Base-by-base conservation (phyloP, 176 grass and related monocot species). In the Phoenix dactylifera region DNA sequence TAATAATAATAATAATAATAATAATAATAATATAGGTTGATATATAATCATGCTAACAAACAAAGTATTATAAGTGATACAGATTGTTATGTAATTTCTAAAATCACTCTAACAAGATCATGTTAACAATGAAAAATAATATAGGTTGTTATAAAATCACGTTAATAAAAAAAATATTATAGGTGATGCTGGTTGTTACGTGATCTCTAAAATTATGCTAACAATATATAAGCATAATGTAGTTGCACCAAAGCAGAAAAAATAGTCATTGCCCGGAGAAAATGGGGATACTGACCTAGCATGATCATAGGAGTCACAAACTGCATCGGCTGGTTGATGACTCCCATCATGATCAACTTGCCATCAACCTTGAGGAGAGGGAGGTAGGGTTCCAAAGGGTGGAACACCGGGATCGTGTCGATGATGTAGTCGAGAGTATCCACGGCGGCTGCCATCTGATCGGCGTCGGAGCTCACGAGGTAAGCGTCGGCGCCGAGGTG, bases 341-440 rank as follows among this genome's bases (percentile, higher is more conserved):
- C 93, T 60, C 93, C 93, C 64, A 86, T 39, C 7, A 98, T 78
- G 23, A 98, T 76, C 24, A 50, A 62, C 73, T 89, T 98, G 5
- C 93, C 93, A 62, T 98, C 84, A 62, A 98, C 22, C 57, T 74
- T 86, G 16, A 98, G 93, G 64, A 98, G 63, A 24, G 84, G 54
- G 18, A 98, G 84, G 81, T 89, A 98, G 0, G 87, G 93, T 49
- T 85, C 93, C 26, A 98, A 29, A 5, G 93, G 87, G 70, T 98
- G 93, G 26, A 80, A 68, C 22, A 28, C 93, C 14, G 93, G 93
- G 32, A 98, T 71, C 1, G 93, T 98, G 82, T 98, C 82, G 76
- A 98, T 89, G 79, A 98, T 88, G 81, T 98, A 98, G 72, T 98
- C 93, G 6, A 98, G 76, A 16, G 75, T 78, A 64, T 88, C 87